Evolutionary conservation across 371 early-diverging fungal species (phyloP).

Genomic region (Choanephora cucurbitarum): DNA sequence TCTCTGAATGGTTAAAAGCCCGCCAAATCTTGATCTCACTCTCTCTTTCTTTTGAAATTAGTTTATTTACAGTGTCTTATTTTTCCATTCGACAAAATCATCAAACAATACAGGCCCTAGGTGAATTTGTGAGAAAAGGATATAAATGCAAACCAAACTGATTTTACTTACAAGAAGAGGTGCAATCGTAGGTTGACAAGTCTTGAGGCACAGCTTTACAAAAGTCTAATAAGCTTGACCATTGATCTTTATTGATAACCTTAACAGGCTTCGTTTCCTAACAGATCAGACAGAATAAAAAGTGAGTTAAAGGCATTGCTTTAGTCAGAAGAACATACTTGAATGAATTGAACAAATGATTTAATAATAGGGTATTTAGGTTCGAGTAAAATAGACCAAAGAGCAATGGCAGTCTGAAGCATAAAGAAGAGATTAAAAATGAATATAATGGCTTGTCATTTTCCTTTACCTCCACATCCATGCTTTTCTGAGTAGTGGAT

Average conservation of each 20-base stretch:
- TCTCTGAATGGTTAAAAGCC: too few relatives aligned
- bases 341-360: slow-evolving; percentile 34
- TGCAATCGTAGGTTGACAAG: slow-evolving; percentile 35
- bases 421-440: background rate
- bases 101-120: slow-evolving; percentile 50
- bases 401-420: slow-evolving; percentile 38
- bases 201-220: slow-evolving; percentile 33
- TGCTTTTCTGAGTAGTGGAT: slow-evolving; percentile 41
- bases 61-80: slow-evolving; percentile 14
- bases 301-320: too few relatives aligned
- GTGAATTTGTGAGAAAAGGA: background rate
- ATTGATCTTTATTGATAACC: slow-evolving; percentile 53
- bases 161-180: slow-evolving; percentile 38
- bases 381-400: slow-evolving; percentile 38
- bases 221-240: slow-evolving; percentile 46
- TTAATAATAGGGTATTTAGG: slow-evolving; percentile 27
- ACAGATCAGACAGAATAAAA: background rate
- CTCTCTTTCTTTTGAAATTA: too few relatives aligned
- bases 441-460: background rate
- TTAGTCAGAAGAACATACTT: slow-evolving; percentile 22
- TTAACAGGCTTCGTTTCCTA: slow-evolving; percentile 41
- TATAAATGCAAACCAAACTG: background rate
- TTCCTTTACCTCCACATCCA: slow-evolving; percentile 40
- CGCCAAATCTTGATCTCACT: too few relatives aligned
- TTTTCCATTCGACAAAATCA: slow-evolving; percentile 45